These are phyloP conservation scores for Crithidia brevicula DNA, from an alignment of 208 protist genomes.

Conservation along the genomic window DNA sequence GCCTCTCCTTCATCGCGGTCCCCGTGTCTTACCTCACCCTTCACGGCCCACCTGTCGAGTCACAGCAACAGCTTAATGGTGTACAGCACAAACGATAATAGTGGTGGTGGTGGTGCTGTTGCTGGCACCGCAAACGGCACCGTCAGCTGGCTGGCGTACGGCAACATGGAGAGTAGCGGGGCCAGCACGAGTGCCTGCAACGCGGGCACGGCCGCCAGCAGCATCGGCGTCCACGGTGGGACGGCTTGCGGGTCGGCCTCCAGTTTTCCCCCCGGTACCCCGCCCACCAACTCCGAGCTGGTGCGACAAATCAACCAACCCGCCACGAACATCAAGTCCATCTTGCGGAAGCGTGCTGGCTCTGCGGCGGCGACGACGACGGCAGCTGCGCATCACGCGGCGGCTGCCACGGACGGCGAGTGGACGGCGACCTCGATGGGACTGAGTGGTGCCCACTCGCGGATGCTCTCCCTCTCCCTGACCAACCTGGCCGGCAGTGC, in stretches of 20 bases:
- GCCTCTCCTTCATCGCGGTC: not conserved
- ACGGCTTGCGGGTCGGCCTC: too few relatives aligned
- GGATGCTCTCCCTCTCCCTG: conserved; percentile 13
- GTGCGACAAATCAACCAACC: conserved; percentile 30
- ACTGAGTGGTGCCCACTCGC: not conserved
- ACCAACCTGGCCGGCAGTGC: not conserved
- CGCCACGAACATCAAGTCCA: conserved; percentile 25
- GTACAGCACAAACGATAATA: too few relatives aligned
- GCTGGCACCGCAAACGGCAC: not conserved
- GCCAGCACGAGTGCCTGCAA: too few relatives aligned
- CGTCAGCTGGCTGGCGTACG: conserved; percentile 4
- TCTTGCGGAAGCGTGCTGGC: conserved; percentile 21
- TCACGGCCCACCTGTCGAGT: not conserved
- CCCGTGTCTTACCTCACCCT: conserved; percentile 1
- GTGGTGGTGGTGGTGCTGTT: too few relatives aligned
- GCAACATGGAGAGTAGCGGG: not conserved
- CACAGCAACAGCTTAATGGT: not conserved
- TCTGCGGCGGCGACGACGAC: not conserved
- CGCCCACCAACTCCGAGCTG: conserved; percentile 28
- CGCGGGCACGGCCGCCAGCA: not conserved
- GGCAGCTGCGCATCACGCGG: not conserved
- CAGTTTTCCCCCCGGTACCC: conserved; percentile 1
- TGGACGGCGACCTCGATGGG: not conserved
- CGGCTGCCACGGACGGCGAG: not conserved
- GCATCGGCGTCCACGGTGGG: not conserved